Evolutionary conservation across 768 basidiomycete species (phyloP).

Genomic region (Leucogyrophana mollusca): DNA sequence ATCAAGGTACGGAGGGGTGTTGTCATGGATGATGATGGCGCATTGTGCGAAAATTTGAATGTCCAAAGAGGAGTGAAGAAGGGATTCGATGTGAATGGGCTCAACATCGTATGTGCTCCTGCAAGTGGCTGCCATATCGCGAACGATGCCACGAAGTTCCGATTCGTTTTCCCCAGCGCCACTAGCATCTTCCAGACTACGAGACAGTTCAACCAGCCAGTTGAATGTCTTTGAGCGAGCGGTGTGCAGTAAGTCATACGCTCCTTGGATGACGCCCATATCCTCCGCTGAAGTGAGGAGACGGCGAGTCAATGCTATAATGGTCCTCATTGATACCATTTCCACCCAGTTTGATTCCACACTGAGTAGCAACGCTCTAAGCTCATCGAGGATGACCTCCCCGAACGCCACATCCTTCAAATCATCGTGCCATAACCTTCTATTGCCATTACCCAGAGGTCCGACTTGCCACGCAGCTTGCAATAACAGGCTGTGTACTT

Average conservation of each 20-base stretch:
- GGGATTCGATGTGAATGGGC: background rate
- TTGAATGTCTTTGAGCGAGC: conserved; percentile 29
- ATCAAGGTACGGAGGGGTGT: conserved; percentile 15
- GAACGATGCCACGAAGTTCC: conserved; percentile 21
- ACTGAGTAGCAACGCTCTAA: conserved; percentile 32
- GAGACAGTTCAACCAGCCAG: conserved; percentile 38
- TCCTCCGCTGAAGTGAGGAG: conserved; percentile 28
- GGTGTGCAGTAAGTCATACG: conserved; percentile 26
- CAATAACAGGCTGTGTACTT: conserved; percentile 40
- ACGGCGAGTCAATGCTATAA: conserved; percentile 34
- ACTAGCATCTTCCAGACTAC: conserved; percentile 14
- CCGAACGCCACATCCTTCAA: conserved; percentile 33
- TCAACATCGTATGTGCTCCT: conserved; percentile 32
- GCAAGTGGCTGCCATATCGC: conserved; percentile 39
- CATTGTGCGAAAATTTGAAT: conserved; percentile 21
- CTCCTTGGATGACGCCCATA: conserved; percentile 11
- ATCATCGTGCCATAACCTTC: conserved; percentile 41
- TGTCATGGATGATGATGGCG: conserved; percentile 23
- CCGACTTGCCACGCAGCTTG: conserved; percentile 48
- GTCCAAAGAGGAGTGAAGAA: conserved; percentile 23
- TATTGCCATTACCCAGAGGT: conserved; percentile 11
- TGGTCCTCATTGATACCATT: conserved; percentile 28
- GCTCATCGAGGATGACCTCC: conserved; percentile 32
- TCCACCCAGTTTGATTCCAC: conserved; percentile 43
- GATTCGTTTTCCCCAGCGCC: conserved; percentile 4